Evolutionary conservation across 768 basidiomycete species (phyloP).

Genomic region (Amanita jacksonii): DNA sequence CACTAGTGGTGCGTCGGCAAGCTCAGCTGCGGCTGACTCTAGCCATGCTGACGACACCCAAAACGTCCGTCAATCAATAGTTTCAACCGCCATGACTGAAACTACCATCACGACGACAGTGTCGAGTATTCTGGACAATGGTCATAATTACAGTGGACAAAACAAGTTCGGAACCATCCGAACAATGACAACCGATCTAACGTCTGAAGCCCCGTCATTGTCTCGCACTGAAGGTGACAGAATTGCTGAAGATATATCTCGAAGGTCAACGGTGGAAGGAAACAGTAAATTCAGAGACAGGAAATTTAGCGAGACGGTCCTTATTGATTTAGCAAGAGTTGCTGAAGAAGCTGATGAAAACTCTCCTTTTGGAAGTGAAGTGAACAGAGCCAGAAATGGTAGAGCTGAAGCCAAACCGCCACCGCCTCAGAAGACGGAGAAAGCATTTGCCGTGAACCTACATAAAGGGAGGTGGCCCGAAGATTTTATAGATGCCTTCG

Average conservation of each 20-base stretch:
- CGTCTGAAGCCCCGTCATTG: constrained; percentile 63
- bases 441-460: constrained; percentile 39
- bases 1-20: constrained; percentile 21
- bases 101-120: constrained; percentile 36
- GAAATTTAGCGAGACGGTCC: constrained; percentile 51
- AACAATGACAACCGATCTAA: constrained; percentile 76
- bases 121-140: constrained; percentile 56
- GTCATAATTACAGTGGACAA: constrained; percentile 27
- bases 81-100: constrained; percentile 53
- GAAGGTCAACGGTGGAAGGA: constrained; percentile 10
- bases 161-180: constrained; percentile 72
- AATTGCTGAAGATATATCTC: constrained; percentile 40
- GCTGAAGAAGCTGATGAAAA: constrained; percentile 64
- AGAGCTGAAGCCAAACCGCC: constrained; percentile 23
- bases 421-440: constrained; percentile 23
- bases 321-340: constrained; percentile 56
- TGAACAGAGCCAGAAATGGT: constrained; percentile 24
- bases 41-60: constrained; percentile 20
- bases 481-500: constrained; percentile 60
- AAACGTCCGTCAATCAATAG: constrained; percentile 50
- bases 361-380: constrained; percentile 25
- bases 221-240: constrained; percentile 54
- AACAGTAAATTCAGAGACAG: constrained; percentile 37
- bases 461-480: constrained; percentile 81
- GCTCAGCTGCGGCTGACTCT: constrained; percentile 25